Evolutionary conservation across 352 stramenopile genomes (phyloP).

Genomic region (Phytophthora parvispora): DNA sequence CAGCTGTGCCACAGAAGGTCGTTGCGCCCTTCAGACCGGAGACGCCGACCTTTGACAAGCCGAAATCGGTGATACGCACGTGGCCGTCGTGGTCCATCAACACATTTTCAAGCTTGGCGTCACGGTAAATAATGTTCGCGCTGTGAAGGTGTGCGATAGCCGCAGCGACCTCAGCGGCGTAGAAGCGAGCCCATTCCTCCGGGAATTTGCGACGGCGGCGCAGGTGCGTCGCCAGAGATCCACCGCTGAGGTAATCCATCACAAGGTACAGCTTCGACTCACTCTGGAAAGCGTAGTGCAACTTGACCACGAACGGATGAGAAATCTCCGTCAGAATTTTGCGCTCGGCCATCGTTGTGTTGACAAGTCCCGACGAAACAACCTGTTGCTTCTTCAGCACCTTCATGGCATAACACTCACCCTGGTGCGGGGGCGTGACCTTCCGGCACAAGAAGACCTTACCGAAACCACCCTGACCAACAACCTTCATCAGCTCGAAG

Average conservation of each 20-base stretch:
- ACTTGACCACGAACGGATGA: constrained; percentile 95
- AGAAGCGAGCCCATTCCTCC: constrained; percentile 93
- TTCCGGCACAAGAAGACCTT: constrained; percentile 99
- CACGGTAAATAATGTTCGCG: constrained; percentile 97
- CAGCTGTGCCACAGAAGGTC: constrained; percentile 95
- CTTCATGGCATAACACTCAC: constrained; percentile 99
- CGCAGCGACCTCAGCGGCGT: constrained; percentile 95
- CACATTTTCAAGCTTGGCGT: constrained; percentile 97
- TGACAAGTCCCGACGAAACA: constrained; percentile 92
- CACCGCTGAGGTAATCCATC: constrained; percentile 95
- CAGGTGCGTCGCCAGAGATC: constrained; percentile 91
- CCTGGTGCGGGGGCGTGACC: constrained; percentile 87
- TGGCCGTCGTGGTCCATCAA: constrained; percentile 96
- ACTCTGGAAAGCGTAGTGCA: constrained; percentile 97
- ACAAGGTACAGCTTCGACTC: constrained; percentile 95
- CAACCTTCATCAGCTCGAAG: constrained; percentile 98
- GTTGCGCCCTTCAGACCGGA: constrained; percentile 88
- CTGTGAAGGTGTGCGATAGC: constrained; percentile 94
- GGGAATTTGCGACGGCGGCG: constrained; percentile 91
- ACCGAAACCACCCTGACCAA: constrained; percentile 97
- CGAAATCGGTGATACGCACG: constrained; percentile 96
- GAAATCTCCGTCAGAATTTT: constrained; percentile 93
- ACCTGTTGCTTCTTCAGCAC: constrained; percentile 96
- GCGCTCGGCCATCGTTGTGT: constrained; percentile 95
- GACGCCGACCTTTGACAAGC: constrained; percentile 94